These are phyloP conservation scores for Yamadazyma kitorensis DNA, from an alignment of 805 yeast species.

Conservation along the genomic window DNA sequence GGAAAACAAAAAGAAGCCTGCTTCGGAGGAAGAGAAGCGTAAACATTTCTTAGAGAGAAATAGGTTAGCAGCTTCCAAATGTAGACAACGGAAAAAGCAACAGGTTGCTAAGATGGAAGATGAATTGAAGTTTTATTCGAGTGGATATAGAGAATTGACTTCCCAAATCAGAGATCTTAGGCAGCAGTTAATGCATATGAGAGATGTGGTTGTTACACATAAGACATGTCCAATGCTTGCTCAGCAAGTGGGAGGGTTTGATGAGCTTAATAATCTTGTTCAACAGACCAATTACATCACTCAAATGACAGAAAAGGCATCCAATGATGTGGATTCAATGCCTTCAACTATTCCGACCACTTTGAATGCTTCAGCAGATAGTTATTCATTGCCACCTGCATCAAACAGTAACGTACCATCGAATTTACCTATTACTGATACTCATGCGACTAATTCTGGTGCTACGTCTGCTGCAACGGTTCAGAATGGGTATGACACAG, in stretches of 20 bases:
- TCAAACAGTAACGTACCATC: conserved; percentile 8
- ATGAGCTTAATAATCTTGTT: conserved; percentile 42
- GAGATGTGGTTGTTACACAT: conserved; percentile 48
- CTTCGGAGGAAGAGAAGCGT: conserved; percentile 48
- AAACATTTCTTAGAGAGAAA: conserved; percentile 82
- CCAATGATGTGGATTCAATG: conserved; percentile 23
- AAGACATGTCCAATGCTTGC: conserved; percentile 44
- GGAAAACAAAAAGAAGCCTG: conserved; percentile 9
- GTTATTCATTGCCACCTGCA: conserved; percentile 2
- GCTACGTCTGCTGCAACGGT: conserved; percentile 5
- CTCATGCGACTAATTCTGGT: conserved; percentile 6
- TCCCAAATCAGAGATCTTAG: conserved; percentile 56
- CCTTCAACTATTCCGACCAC: conserved; percentile 42
- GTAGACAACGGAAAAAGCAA: conserved; percentile 92
- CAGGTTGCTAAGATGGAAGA: conserved; percentile 79
- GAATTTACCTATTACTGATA: conserved; percentile 5
- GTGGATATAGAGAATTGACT: conserved; percentile 66
- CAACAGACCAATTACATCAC: conserved; percentile 30
- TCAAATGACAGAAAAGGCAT: conserved; percentile 22
- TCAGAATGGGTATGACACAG: conserved; percentile 11
- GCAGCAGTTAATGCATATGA: conserved; percentile 53
- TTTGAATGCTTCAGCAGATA: conserved; percentile 3
- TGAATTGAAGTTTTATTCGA: conserved; percentile 66
- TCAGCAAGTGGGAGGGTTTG: conserved; percentile 47
- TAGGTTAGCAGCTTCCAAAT: conserved; percentile 91